Evolutionary conservation across 1,139 yeast genomes (phyloP), one percentile per base, ranked within the genome.

Genomic region (Arxiozyma slooffiae): DNA sequence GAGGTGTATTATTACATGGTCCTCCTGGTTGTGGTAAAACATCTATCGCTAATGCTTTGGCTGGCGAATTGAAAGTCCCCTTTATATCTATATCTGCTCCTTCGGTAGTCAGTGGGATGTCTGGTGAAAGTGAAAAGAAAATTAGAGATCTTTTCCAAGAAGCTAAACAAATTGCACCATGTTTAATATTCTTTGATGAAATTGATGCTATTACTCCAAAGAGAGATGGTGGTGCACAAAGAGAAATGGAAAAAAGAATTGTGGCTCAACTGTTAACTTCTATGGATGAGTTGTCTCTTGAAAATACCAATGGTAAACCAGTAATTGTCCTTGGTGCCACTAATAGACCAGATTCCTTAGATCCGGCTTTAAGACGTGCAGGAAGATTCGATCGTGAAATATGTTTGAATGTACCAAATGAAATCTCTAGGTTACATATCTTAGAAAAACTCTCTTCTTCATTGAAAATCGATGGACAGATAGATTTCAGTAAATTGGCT

Each of bases 21-120:
- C 98, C 99, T 0, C 98, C 98, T 1, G 99, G 99, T 16, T 92
- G 98, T 72, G 99, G 99, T 65, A 92, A 92, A 63, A 92, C 99
- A 0, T 83, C 96, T 49, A 82, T 92, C 52, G 98, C 98, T 2
- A 88, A 90, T 67, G 97, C 97, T 0, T 73, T 92, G 41, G 98
- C 98, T 1, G 96, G 96, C 30, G 97, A 92, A 63, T 74, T 92
- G 43, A 87, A 88, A 56, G 96, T 92, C 0, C 97, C 98, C 0
- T 92, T 94, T 62, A 80, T 92, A 30, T 84, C 85, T 47, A 77
- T 92, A 1, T 85, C 96, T 21, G 98, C 99, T 0, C 98, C 98
- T 1, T 85, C 96, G 0, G 88, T 94, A 7, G 97, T 92, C 0
- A 86, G 96, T 52, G 98, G 99, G n/a, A 92, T 92, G 98, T 87